A percentile compares a stretch with the other conserved stretches of the same genome.
Evolutionary conservation across 192 early-diverging fungal species (phyloP).

Genomic region (Podila minutissima): DNA sequence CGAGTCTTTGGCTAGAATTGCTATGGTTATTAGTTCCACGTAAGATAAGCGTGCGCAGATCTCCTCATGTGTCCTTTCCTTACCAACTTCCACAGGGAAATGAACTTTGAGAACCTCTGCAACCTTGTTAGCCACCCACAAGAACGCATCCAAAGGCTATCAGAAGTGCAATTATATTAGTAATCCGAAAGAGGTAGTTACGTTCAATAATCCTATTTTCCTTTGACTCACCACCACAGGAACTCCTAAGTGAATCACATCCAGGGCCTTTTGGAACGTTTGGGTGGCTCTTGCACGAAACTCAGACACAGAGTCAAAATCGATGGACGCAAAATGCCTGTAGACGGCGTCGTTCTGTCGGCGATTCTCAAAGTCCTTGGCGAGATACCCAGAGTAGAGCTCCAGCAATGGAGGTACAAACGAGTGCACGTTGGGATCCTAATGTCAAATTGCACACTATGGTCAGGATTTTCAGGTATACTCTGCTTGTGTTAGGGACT

Average conservation of each 20-base stretch:
- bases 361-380: conserved; percentile 23
- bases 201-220: background rate
- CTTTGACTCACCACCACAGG: conserved; percentile 16
- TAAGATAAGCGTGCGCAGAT: background rate
- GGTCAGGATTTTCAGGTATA: background rate
- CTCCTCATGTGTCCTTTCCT: background rate
- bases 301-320: conserved; percentile 33
- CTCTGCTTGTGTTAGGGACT: too few species aligned
- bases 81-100: background rate
- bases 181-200: too few species aligned
- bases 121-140: conserved; percentile 43
- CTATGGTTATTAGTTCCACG: background rate
- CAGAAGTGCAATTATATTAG: too few species aligned
- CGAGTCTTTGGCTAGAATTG: conserved; percentile 17
- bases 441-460: background rate
- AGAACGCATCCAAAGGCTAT: conserved; percentile 34
- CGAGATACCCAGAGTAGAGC: conserved; percentile 27
- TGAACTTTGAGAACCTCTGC: conserved; percentile 7
- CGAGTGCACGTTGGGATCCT: conserved; percentile 21
- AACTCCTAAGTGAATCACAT: conserved; percentile 44
- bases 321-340: conserved; percentile 30
- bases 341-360: conserved; percentile 21
- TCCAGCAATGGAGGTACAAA: conserved; percentile 32
- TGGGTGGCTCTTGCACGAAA: conserved; percentile 14
- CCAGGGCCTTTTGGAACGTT: conserved; percentile 33